phyloP scores from a whole-genome alignment of 805 yeast species.

The Henningerozyma blattae region DNA sequence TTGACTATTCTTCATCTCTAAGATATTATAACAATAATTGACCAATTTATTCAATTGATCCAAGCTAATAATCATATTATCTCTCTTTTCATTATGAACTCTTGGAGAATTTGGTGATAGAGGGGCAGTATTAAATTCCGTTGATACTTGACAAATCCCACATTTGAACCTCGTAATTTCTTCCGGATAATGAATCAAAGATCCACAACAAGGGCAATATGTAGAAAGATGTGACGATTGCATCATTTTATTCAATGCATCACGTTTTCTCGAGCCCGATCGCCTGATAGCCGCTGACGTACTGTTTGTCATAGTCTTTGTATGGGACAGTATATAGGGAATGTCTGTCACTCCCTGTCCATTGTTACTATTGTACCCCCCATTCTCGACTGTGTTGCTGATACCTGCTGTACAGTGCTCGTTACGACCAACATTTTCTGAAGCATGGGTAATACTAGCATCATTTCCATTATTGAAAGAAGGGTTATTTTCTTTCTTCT shows the following conservation, averaged over 20 bases:
- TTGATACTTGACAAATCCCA: constrained; percentile 45
- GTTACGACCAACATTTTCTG: too few relatives aligned
- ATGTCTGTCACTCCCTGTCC: too few relatives aligned
- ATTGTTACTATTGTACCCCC: too few relatives aligned
- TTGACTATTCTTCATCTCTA: constrained; percentile 1
- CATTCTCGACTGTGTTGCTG: too few relatives aligned
- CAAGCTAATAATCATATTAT: too few relatives aligned
- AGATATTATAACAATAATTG: constrained; percentile 1
- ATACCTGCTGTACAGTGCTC: too few relatives aligned
- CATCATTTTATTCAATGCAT: neutral
- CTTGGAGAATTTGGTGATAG: neutral
- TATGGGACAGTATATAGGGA: too few relatives aligned
- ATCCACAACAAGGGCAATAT: constrained; percentile 37
- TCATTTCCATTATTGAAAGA: too few relatives aligned
- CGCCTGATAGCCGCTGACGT: neutral
- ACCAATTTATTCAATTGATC: constrained; percentile 4
- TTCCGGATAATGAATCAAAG: constrained; percentile 29
- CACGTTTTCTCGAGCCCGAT: neutral
- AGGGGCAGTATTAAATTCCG: constrained; percentile 6
- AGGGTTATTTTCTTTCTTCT: too few relatives aligned
- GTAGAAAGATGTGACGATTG: neutral
- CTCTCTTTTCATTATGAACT: neutral
- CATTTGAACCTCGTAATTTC: constrained; percentile 38
- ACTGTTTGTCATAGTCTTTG: neutral
- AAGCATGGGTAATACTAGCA: too few relatives aligned